Conservation (phyloP, 768 basidiomycete species). For the Leccinum subgranulosum region DNA sequence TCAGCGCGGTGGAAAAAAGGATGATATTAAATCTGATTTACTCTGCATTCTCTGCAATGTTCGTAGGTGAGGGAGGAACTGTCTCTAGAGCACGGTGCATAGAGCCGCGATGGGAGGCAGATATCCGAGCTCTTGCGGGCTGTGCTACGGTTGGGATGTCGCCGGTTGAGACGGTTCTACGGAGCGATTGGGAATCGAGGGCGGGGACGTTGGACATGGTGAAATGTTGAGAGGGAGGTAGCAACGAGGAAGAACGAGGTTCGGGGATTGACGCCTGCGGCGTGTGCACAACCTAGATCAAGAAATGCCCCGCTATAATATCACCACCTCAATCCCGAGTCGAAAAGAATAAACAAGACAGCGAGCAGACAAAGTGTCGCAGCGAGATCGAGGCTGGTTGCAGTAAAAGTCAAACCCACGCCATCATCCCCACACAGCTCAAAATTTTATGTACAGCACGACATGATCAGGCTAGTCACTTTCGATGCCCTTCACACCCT, state of each 20-base stretch:
- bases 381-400: background rate
- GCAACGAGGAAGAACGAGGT: conserved; percentile 11
- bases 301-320: background rate
- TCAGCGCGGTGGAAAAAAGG: conserved; percentile 18
- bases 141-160: conserved; percentile 27
- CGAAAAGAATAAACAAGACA: background rate
- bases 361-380: conserved; percentile 13
- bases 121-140: conserved; percentile 28
- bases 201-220: conserved; percentile 26
- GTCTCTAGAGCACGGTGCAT: conserved; percentile 22
- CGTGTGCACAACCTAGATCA: conserved; percentile 20
- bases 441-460: background rate
- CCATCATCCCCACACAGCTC: background rate
- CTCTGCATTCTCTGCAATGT: conserved; percentile 14
- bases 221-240: conserved; percentile 17
- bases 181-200: conserved; percentile 32
- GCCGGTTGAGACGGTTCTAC: conserved; percentile 35
- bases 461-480: conserved; percentile 58
- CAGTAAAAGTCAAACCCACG: background rate
- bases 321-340: conserved; percentile 12
- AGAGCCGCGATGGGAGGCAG: conserved; percentile 28
- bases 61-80: conserved; percentile 15
- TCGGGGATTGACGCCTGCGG: conserved; percentile 30
- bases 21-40: conserved; percentile 13
- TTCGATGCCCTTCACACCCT: conserved; percentile 81